Base-by-base conservation (phyloP, 306 rosid species). In the Trichosanthes cucumerina region DNA sequence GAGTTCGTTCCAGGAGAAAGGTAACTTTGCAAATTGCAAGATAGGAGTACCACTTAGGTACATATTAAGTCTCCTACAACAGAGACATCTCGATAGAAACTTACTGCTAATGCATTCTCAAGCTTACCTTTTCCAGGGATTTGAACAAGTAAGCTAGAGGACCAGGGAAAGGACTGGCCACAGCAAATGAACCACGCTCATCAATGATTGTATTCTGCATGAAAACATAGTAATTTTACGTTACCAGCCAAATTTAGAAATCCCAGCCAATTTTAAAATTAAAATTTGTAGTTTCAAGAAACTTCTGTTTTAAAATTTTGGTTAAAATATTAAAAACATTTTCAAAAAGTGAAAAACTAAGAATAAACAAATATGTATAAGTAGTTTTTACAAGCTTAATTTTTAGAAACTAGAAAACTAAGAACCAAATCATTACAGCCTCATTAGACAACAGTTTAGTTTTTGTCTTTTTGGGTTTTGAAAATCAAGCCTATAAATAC, bases 101-200 rank as follows among this genome's bases (percentile, higher is more conserved):
- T 38, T 39, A 68, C 49, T 39, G 18, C 9, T 68, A 43, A 23
- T 43, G 52, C 21, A 69, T 71, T 28, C 72, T 64, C 57, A 23
- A 41, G 80, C 76, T 57, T 46, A 92, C 97, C 98, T 82, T 95
- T 69, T 87, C 79, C 80, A 86, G 33, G 34, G 89, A 87, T 83
- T 80, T 88, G 74, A 92, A 85, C 49, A 95, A 80, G 56, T 46
- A 68, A 33, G 88, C 92, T 50, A 95, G 72, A 26, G 90, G 91
- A 28, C 97, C 90, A 39, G 97, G 96, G 82, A 80, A 85, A 77
- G 98, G 97, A 81, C 83, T 88, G 79, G 91, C 78, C 83, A 95
- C 96, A 75, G 97, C 86, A 83, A 95, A 88, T 72, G 98, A 95
- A 82, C 93, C 86, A 44, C 98, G 98, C 85, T 91, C 98, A 81